Conservation (phyloP, 108 stramenopile species). For the Licmophora abbreviata region DNA sequence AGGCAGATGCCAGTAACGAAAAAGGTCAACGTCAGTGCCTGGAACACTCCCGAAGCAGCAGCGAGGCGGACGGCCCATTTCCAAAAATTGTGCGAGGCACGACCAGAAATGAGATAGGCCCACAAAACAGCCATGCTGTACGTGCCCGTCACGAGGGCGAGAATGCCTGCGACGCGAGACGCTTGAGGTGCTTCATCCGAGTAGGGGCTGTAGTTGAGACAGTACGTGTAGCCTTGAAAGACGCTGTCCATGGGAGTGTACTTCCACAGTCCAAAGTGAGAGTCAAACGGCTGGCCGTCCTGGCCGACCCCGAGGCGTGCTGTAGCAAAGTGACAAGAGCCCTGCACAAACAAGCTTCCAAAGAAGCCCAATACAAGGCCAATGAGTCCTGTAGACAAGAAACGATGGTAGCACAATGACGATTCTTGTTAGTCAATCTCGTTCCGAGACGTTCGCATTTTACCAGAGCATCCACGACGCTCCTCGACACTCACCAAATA, state of each 20-base stretch:
- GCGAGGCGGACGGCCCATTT: slow-evolving; percentile 19
- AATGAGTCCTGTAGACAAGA: no score
- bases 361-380: slow-evolving; percentile 28
- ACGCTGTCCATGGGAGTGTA: slow-evolving; percentile 39
- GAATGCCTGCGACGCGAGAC: slow-evolving; percentile 15
- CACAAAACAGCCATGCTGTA: slow-evolving; percentile 31
- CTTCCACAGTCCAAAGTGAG: slow-evolving; percentile 51
- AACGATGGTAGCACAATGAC: no score
- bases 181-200: slow-evolving; percentile 27
- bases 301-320: slow-evolving; percentile 22
- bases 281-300: slow-evolving; percentile 12
- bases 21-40: slow-evolving; percentile 21
- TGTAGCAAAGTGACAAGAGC: slow-evolving; percentile 39
- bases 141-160: slow-evolving; percentile 18
- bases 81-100: slow-evolving; percentile 18
- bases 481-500: no score
- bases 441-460: no score
- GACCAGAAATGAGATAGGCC: slow-evolving; percentile 38
- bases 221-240: slow-evolving; percentile 39
- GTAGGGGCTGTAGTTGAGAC: slow-evolving; percentile 28
- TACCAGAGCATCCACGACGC: no score
- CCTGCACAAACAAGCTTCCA: slow-evolving; percentile 23
- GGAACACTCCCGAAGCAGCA: slow-evolving; percentile 20
- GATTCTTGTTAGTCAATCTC: no score
- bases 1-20: slow-evolving; percentile 22